Evolutionary conservation across 768 basidiomycete genomes (phyloP).

Genomic region (Dictyophora rubrovolvata): DNA sequence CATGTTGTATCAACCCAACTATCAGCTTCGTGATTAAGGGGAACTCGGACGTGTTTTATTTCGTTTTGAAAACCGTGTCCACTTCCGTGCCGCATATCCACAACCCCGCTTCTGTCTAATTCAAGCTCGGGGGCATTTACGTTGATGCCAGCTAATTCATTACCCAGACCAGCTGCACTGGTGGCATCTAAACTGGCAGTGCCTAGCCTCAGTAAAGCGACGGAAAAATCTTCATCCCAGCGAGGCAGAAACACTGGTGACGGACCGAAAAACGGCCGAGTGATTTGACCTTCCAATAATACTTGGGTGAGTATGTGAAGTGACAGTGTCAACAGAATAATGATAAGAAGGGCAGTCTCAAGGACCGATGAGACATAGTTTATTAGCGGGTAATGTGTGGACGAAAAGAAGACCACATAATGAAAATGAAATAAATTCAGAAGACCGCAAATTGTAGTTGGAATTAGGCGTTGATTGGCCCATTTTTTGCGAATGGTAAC

Average conservation of each 20-base stretch:
- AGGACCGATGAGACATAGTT: slow-evolving; percentile 68
- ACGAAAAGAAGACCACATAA: slow-evolving; percentile 39
- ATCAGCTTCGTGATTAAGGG: slow-evolving; percentile 24
- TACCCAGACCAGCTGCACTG: slow-evolving; percentile 58
- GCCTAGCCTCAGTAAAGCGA: slow-evolving; percentile 60
- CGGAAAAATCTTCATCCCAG: slow-evolving; percentile 64
- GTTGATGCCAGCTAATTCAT: slow-evolving; percentile 53
- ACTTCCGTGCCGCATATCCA: slow-evolving; percentile 16
- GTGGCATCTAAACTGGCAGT: slow-evolving; percentile 71
- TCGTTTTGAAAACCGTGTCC: slow-evolving; percentile 41
- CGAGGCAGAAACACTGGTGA: slow-evolving; percentile 31
- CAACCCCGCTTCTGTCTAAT: slow-evolving; percentile 33
- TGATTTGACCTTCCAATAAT: slow-evolving; percentile 47
- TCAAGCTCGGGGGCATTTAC: slow-evolving; percentile 20
- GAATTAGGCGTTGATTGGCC: slow-evolving; percentile 59
- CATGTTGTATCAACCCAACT: slow-evolving; percentile 31
- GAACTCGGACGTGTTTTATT: slow-evolving; percentile 32
- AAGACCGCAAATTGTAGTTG: slow-evolving; percentile 52
- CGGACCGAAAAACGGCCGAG: slow-evolving; percentile 47
- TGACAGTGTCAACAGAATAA: slow-evolving; percentile 47
- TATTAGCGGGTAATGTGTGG: slow-evolving; percentile 51
- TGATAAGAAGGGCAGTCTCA: slow-evolving; percentile 49
- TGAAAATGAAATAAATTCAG: slow-evolving; percentile 62
- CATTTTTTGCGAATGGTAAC: slow-evolving; percentile 54
- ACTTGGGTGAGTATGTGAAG: slow-evolving; percentile 61